phyloP scores from a whole-genome alignment of 257 asterid genomes.

The Petrea volubilis region DNA sequence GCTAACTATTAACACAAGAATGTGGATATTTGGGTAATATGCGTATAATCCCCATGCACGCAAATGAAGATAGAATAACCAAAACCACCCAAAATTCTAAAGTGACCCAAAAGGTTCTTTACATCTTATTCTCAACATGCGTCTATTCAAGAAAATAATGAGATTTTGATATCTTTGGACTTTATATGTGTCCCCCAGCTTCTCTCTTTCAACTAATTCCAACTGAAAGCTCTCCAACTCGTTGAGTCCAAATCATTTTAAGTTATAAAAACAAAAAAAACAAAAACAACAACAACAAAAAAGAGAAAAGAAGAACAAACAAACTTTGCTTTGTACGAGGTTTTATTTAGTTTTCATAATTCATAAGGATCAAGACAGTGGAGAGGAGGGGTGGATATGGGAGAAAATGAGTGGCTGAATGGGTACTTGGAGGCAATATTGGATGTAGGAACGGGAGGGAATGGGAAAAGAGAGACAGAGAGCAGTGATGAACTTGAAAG shows the following conservation, averaged over 20 bases:
- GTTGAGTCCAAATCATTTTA: too few relatives aligned
- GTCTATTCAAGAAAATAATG: background rate
- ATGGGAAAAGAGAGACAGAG: conserved; percentile 24
- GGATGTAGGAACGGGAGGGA: conserved; percentile 46
- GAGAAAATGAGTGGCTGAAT: conserved; percentile 66
- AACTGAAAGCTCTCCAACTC: background rate
- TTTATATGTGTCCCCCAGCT: conserved; percentile 31
- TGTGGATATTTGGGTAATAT: conserved; percentile 24
- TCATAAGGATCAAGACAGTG: too few relatives aligned
- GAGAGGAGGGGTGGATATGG: conserved; percentile 31
- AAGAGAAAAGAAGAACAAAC: too few relatives aligned
- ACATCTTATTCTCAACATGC: background rate
- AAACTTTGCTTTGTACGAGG: too few relatives aligned
- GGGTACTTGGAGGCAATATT: conserved; percentile 77
- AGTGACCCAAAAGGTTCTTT: background rate
- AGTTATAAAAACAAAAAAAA: too few relatives aligned
- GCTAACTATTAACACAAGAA: background rate
- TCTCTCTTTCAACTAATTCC: conserved; percentile 31
- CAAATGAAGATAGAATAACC: conserved; percentile 18
- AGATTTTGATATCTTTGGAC: conserved; percentile 15
- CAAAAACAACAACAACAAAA: too few relatives aligned
- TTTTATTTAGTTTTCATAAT: too few relatives aligned
- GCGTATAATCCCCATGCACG: conserved; percentile 25
- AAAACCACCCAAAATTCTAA: conserved; percentile 11
- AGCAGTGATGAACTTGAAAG: background rate